Base-by-base conservation (phyloP, 2,329 filamentous ascomycete genomes). In the Nemania sp. region DNA sequence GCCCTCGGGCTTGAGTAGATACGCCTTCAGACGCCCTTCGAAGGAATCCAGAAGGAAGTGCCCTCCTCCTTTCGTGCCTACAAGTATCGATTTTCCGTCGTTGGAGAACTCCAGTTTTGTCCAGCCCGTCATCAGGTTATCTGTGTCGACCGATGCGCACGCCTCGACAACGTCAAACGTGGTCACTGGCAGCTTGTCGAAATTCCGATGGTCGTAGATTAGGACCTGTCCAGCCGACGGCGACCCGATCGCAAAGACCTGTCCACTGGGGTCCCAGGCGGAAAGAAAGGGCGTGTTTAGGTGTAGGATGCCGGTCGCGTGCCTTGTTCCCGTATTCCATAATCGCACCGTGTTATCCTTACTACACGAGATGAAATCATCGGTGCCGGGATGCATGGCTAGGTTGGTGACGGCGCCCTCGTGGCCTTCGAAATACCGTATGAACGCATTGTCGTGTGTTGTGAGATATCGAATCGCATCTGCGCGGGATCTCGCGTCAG, bases 41-140 rank as follows among this genome's bases (percentile, higher is more conserved):
- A 97, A 97, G 1, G 93, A 90, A 69, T 99, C 94, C n/a, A 99
- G 77, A 2, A 99, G 76, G 66, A 94, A 96, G 71, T 99, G 94
- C 0, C 91, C 91, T 46, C 81, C 81, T 6, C 89, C 90, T 43
- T 87, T 90, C 2, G 93, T 97, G 12, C 89, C 90, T 15, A 99
- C 72, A 5, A 99, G 80, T 42, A 99, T 74, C 56, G 84, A 84
- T 67, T 96, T 96, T 15, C 94, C 94, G 66, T 99, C 94, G 66
- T 99, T 99, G 53, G 90, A 94, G 69, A 99, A 97, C 65, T 96
- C 91, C 36, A 99, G 80, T 63, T 89, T 91, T 1, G 90, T 94
- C 94, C 94, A 99, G 9, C 86, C 86, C 47, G 80, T 80, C 56
- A 82, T 76, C 1, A 80, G 73, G 46, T 88, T 84, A 42, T 86